phyloP scores from a whole-genome alignment of 805 yeast species.

The Candida multigemmis region DNA sequence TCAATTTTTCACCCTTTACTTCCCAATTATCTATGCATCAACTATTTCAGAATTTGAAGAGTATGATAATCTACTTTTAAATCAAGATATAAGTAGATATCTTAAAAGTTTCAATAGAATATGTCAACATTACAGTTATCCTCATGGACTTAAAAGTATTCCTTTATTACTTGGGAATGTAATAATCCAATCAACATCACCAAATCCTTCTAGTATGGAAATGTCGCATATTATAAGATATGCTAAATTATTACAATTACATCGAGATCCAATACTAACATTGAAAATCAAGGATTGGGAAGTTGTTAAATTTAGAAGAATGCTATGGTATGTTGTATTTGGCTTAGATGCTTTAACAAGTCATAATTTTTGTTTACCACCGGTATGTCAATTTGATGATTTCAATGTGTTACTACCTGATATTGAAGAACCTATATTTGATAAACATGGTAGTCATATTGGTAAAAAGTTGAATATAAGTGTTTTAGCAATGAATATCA shows the following conservation, averaged over 20 bases:
- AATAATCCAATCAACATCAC: slow-evolving; percentile 42
- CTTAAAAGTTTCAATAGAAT: slow-evolving; percentile 41
- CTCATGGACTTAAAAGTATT: slow-evolving; percentile 34
- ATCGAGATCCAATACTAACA: slow-evolving; percentile 50
- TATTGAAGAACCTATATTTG: slow-evolving; percentile 29
- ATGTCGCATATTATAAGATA: slow-evolving; percentile 48
- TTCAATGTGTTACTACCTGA: slow-evolving; percentile 50
- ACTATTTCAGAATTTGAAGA: slow-evolving; percentile 54
- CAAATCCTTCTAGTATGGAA: slow-evolving; percentile 47
- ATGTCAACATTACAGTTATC: slow-evolving; percentile 42
- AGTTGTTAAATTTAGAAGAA: slow-evolving; percentile 42
- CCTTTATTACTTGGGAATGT: slow-evolving; percentile 39
- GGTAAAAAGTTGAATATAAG: slow-evolving; percentile 33
- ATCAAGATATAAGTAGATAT: slow-evolving; percentile 41
- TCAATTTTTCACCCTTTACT: slow-evolving; percentile 40
- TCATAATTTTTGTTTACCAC: slow-evolving; percentile 45
- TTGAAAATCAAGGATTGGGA: slow-evolving; percentile 40
- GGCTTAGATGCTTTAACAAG: slow-evolving; percentile 50
- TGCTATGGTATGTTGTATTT: slow-evolving; percentile 63
- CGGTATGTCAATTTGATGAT: slow-evolving; percentile 43
- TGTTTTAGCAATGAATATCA: slow-evolving; percentile 42
- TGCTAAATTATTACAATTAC: slow-evolving; percentile 46
- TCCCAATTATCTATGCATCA: slow-evolving; percentile 50
- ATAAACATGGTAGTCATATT: slow-evolving; percentile 15
- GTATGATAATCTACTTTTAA: slow-evolving; percentile 35